These are phyloP conservation scores for Aspergillus tanneri DNA, from an alignment of 2,329 filamentous ascomycete genomes.

Conservation along the genomic window DNA sequence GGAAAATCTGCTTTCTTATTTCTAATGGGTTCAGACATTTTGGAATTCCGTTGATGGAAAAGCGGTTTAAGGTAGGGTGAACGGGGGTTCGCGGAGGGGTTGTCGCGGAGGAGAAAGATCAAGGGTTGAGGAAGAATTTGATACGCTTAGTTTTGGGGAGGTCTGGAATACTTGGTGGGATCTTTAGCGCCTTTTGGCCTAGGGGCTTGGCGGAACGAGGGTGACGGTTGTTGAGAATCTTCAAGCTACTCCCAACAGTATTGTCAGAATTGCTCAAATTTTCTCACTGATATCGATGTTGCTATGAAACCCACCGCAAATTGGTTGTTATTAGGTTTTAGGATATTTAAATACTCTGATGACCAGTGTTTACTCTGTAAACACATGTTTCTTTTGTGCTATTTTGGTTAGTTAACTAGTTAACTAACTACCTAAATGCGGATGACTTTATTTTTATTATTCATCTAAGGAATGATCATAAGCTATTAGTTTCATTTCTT, in stretches of 20 bases:
- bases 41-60: constrained; percentile 17
- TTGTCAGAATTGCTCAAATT: constrained; percentile 5
- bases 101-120: constrained; percentile 25
- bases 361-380: too few species aligned
- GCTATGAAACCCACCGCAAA: background rate
- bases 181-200: constrained; percentile 43
- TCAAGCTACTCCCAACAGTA: constrained; percentile 33
- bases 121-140: constrained; percentile 39
- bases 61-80: constrained; percentile 10
- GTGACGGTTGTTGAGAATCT: constrained; percentile 32
- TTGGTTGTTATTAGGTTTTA: background rate
- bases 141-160: constrained; percentile 37
- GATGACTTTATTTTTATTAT: too few species aligned
- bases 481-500: too few species aligned
- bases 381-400: too few species aligned
- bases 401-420: too few species aligned
- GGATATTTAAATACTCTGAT: too few species aligned
- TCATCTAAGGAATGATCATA: too few species aligned
- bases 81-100: constrained; percentile 22
- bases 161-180: constrained; percentile 42
- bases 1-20: constrained; percentile 64
- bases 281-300: background rate
- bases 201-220: constrained; percentile 42
- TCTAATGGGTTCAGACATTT: constrained; percentile 67
- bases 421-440: too few species aligned